These are phyloP conservation scores for Prunus yedoensis DNA, from an alignment of 331 rosid species.

Conservation along the genomic window DNA sequence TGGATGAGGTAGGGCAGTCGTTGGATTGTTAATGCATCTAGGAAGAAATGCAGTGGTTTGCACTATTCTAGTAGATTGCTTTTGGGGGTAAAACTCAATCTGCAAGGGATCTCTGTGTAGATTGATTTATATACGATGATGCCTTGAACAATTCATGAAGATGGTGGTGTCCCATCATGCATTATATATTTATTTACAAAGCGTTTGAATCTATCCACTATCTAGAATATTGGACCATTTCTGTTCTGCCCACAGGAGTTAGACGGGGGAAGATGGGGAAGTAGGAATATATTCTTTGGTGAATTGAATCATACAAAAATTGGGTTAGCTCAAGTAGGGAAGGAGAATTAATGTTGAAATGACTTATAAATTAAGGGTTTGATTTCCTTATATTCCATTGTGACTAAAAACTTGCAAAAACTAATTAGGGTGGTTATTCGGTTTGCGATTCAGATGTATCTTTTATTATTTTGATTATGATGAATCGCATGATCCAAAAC, in stretches of 20 bases:
- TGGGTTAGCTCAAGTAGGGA: too few relatives aligned
- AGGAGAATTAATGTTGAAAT: too few relatives aligned
- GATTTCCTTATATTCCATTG: too few relatives aligned
- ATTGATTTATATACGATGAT: neutral
- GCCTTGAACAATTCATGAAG: neutral
- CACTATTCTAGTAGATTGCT: neutral
- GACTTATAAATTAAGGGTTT: too few relatives aligned
- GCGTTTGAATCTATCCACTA: neutral
- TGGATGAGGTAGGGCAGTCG: neutral
- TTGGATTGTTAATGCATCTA: neutral
- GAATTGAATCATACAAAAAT: neutral
- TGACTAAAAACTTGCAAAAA: too few relatives aligned
- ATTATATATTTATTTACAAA: too few relatives aligned
- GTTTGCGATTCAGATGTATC: too few relatives aligned
- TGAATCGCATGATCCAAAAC: neutral
- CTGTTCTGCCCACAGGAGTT: neutral
- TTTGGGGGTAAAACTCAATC: neutral
- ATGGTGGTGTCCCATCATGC: neutral
- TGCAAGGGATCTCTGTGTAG: neutral
- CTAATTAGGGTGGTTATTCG: too few relatives aligned
- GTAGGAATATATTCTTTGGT: neutral
- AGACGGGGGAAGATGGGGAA: too few relatives aligned
- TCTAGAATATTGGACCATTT: neutral
- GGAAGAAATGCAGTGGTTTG: neutral
- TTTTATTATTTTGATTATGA: neutral